phyloP scores from a whole-genome alignment of 805 yeast species.

The Candida takata region DNA sequence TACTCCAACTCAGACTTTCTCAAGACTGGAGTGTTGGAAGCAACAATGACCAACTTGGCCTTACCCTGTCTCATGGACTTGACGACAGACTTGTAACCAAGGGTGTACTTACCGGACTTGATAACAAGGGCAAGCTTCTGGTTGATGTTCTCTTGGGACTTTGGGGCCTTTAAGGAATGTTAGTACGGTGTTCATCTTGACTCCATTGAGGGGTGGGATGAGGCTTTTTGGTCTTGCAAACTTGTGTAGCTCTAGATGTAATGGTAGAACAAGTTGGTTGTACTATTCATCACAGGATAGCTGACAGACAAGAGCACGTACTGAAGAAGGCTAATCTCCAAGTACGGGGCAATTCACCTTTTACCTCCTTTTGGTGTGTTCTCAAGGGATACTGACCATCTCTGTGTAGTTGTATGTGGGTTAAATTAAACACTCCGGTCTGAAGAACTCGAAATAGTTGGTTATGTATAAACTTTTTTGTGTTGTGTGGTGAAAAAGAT shows the following conservation, averaged over 20 bases:
- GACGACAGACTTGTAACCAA: conserved; percentile 98
- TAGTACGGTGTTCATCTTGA: conserved; percentile 32
- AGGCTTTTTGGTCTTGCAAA: too few species aligned
- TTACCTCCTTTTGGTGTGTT: too few species aligned
- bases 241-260: too few species aligned
- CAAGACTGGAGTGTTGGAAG: conserved; percentile 99
- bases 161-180: conserved; percentile 76
- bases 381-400: conserved; percentile 98
- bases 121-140: conserved; percentile 95
- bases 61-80: conserved; percentile 98
- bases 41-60: conserved; percentile 96
- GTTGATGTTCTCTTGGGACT: conserved; percentile 90
- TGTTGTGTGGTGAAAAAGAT: conserved; percentile 3
- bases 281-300: too few species aligned
- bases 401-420: conserved; percentile 60
- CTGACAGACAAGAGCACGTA: too few species aligned
- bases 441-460: conserved; percentile 12
- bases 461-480: background rate
- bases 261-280: too few species aligned
- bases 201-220: too few species aligned
- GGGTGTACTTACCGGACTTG: conserved; percentile 99
- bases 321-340: background rate
- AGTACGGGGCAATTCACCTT: too few species aligned
- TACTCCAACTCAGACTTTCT: conserved; percentile 99
- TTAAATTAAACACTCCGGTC: conserved; percentile 90